Conservation (phyloP, 1,284 basidiomycete species). For the Cutaneotrichosporon dermatis region DNA sequence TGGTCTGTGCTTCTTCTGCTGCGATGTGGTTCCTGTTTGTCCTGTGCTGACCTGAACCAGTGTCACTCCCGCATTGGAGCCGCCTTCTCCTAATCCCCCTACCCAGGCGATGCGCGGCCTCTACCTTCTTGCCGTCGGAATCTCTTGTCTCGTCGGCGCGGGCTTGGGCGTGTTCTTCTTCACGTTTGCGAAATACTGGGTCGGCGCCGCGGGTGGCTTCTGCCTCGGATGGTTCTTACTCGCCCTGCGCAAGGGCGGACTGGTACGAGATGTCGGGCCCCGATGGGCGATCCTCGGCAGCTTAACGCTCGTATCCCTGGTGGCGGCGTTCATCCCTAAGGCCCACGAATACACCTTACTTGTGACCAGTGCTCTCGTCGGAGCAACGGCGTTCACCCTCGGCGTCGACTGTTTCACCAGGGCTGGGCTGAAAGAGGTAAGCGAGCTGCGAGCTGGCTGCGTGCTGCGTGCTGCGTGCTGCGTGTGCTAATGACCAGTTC, state of each 20-base stretch:
- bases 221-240: slow-evolving; percentile 81
- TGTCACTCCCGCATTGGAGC: slow-evolving; percentile 43
- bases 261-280: slow-evolving; percentile 67
- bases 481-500: slow-evolving; percentile 56
- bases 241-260: slow-evolving; percentile 72
- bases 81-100: slow-evolving; percentile 71
- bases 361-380: slow-evolving; percentile 68
- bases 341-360: slow-evolving; percentile 76
- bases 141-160: slow-evolving; percentile 78
- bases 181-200: slow-evolving; percentile 77
- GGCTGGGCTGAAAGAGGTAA: slow-evolving; percentile 75
- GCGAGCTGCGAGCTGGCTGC: not conserved
- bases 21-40: too few species aligned
- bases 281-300: slow-evolving; percentile 83
- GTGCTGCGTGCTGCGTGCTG: too few species aligned
- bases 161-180: slow-evolving; percentile 80
- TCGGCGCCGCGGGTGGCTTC: slow-evolving; percentile 85
- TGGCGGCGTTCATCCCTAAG: slow-evolving; percentile 62
- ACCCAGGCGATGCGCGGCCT: slow-evolving; percentile 72
- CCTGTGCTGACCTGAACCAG: slow-evolving; percentile 13
- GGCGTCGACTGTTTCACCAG: slow-evolving; percentile 91
- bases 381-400: slow-evolving; percentile 85
- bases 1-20: not conserved
- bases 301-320: slow-evolving; percentile 56
- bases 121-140: slow-evolving; percentile 75